Evolutionary conservation across 1,139 yeast species (phyloP), one percentile per base, ranked within the genome.

Genomic region (Protomyces inundatus): DNA sequence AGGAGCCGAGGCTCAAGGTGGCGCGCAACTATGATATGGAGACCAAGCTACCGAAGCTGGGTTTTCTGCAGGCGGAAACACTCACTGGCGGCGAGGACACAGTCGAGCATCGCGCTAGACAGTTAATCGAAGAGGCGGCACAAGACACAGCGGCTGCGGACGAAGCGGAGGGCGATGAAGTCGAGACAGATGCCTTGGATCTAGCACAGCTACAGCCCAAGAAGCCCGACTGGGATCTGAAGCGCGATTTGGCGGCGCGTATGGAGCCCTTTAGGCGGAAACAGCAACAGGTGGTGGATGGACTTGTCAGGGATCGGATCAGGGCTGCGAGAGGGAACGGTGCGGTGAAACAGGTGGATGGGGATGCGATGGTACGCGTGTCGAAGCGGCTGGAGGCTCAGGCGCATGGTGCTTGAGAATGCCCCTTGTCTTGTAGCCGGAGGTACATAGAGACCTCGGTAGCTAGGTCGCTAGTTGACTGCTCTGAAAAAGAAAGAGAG

Each of bases 151-250:
- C 48, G 7, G 6, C n/a, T 1, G 32, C n/a, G 0, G 12, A 36
- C 9, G 48, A 42, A 5, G 48, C 9, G 46, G 46, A n/a, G 4
- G 69, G 69, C 16, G 40, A 61, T 2, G 48, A 65, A 10, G 48
- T 55, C 7, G 42, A 50, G 10, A 23, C 54, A n/a, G 53, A 33
- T 10, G 53, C 57, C 35, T 50, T 64, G 23, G 64, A 61, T 30
- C 61, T 68, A 33, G 68, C 68, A 3, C 70, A 68, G 35, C 65
- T 73, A 34, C 76, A 73, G 62, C 75, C 77, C 9, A 72, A 72
- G 64, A 70, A 73, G 42, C 73, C 73, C 12, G 74, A 77, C 6
- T 73, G 77, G 73, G 83, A 80, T 67, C 68, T 79, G 55, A 75
- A 78, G 67, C 70, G 77, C 34, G 79, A 77, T 65, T 66, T 81